Base-by-base conservation (phyloP, 257 asterid genomes). In the Primulina tabacum region DNA sequence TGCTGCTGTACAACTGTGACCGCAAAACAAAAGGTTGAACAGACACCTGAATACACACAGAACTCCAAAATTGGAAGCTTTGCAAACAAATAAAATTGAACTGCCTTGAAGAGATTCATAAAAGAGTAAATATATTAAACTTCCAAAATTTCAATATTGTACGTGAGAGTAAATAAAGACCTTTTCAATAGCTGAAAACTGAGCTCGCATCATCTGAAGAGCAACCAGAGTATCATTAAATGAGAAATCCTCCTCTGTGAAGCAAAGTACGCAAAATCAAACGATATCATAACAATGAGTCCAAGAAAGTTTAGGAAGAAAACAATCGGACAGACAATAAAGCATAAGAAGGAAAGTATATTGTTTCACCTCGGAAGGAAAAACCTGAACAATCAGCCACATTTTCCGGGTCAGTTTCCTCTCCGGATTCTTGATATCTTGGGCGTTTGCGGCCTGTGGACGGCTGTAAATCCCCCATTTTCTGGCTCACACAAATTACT, bases 1-100 rank as follows among this genome's bases (percentile, higher is more conserved):
- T 75, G 76, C 97, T 93, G 96, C 96, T 90, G 81, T 93, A 90
- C 77, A 93, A 82, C 81, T 93, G 97, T 14, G 97, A 90, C 76
- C 79, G 83, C 75, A 94, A 77, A 67, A 94, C 76, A 63, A 94
- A 94, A 68, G 97, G 97, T 68, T 68, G 91, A 79, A 87, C 65
- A 4, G 96, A 79, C 74, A 89, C 94, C 96, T 90, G 91, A 82
- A 80, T 66, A 62, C 47, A 76, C 58, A 53, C 14, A 28, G 7
- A 21, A 65, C 40, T 52, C 30, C 60, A 59, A 68, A 62, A 59
- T 62, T 17, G 17, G 35, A 73, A 58, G 43, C 26, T 56, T 32
- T 7, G 4, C 26, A 17, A 6, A 20, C 32, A 21, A 61, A 32
- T 50, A 58, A 73, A 68, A 57, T 60, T 35, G 28, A 60, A 24